Evolutionary conservation across 2,329 filamentous ascomycete genomes (phyloP).

Genomic region (Orbilia ellipsospora): DNA sequence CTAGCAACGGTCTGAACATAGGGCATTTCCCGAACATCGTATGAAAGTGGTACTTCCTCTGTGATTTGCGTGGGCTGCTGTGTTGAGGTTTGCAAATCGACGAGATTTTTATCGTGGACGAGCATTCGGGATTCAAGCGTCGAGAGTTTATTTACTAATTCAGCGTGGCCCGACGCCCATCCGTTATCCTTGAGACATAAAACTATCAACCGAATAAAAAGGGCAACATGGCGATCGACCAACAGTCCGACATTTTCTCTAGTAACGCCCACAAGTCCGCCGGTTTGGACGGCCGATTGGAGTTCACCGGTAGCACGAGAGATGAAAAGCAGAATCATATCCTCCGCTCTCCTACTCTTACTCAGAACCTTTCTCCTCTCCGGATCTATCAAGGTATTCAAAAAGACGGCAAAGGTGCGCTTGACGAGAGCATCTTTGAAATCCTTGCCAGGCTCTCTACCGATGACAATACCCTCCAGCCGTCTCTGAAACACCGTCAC

Average conservation of each 20-base stretch:
- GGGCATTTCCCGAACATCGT: slow-evolving; percentile 97
- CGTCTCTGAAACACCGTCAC: slow-evolving; percentile 78
- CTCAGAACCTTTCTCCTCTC: slow-evolving; percentile 91
- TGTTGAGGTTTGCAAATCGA: slow-evolving; percentile 65
- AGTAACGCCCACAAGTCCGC: slow-evolving; percentile 48
- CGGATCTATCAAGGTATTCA: slow-evolving; percentile 90
- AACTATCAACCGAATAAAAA: slow-evolving; percentile 89
- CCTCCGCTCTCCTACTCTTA: slow-evolving; percentile 91
- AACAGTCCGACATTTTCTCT: slow-evolving; percentile 74
- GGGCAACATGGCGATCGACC: slow-evolving; percentile 91
- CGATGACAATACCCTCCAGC: slow-evolving; percentile 81
- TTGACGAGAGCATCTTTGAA: slow-evolving; percentile 92
- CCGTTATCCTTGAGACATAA: slow-evolving; percentile 84
- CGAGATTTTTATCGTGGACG: slow-evolving; percentile 90
- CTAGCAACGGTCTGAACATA: slow-evolving; percentile 86
- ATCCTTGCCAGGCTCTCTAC: slow-evolving; percentile 84
- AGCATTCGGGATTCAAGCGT: slow-evolving; percentile 93
- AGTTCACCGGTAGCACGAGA: slow-evolving; percentile 92
- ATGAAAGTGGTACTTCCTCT: slow-evolving; percentile 80
- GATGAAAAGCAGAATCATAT: slow-evolving; percentile 94
- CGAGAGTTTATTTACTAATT: slow-evolving; percentile 80
- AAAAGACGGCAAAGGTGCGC: slow-evolving; percentile 91
- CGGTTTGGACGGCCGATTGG: slow-evolving; percentile 63
- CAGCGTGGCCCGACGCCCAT: slow-evolving; percentile 84
- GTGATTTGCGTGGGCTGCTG: slow-evolving; percentile 67